Base-by-base conservation (phyloP, 139 green algal species). In the Chlorella sp. region DNA sequence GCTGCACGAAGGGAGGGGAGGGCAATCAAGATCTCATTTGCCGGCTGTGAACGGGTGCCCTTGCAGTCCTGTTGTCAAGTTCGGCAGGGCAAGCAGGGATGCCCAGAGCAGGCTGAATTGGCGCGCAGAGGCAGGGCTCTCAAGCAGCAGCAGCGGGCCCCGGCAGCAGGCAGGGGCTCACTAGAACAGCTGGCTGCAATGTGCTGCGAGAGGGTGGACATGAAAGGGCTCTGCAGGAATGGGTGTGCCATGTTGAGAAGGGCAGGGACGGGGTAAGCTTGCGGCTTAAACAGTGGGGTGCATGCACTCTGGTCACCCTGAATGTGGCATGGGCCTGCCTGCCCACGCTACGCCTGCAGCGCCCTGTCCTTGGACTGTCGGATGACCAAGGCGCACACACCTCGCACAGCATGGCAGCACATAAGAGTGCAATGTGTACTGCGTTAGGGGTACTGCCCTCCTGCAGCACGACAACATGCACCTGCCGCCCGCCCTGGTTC, bases 151-250 rank as follows among this genome's bases (percentile, higher is more conserved):
- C 69, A 3, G 3, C 30, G 28, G 28, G 15, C n/a, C n/a, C n/a
- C 4, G 69, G 69, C 69, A 77, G 69, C 37, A 34, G n/a, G n/a
- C n/a, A n/a, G n/a, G 2, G 3, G 37, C 84, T 81, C 84, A 88
- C 84, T 48, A 81, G 68, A 88, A 88, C 66, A 88, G 84, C 84
- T 88, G 84, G 66, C 39, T 81, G 84, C 84, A 68, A 81, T 48
- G 84, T 88, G 84, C 61, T 88, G 84, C 37, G n/a, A 16, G 66
- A 88, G 68, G 84, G 26, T 81, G 0, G 84, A 26, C 26, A 34
- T 69, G 9, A 88, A 42, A 3, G 71, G 39, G 68, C 84, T 88
- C 68, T 88, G 84, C 60, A 73, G 36, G 80, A 40, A 12, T 68
- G 24, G 11, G 24, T 32, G 64, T 26, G 64, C 24, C 21, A 14